Evolutionary conservation across 1,284 basidiomycete species (phyloP).

Genomic region (Cutaneotrichosporon cyanovorans): DNA sequence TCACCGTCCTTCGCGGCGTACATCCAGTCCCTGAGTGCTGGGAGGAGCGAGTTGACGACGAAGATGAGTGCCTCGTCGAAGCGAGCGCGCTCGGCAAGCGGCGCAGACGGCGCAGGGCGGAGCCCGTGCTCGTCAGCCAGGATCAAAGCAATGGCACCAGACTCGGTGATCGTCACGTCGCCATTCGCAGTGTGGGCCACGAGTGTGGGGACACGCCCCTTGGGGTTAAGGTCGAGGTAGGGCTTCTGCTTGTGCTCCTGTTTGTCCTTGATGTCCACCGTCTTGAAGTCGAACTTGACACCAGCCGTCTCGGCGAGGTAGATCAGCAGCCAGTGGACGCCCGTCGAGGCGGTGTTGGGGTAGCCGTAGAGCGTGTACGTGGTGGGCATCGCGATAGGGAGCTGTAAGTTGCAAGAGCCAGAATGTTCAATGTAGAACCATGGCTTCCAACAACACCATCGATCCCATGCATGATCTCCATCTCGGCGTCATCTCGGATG

Average conservation of each 20-base stretch:
- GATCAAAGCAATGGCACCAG: constrained; percentile 16
- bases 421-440: too few relatives aligned
- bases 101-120: constrained; percentile 2
- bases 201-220: constrained; percentile 22
- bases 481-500: too few relatives aligned
- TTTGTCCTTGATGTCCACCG: constrained; percentile 9
- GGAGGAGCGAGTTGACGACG: constrained; percentile 20
- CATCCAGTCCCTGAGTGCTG: constrained; percentile 24
- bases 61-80: constrained; percentile 19
- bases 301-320: constrained; percentile 14
- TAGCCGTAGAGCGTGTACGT: constrained; percentile 18
- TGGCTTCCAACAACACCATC: too few relatives aligned
- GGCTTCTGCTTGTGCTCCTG: constrained; percentile 15
- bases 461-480: too few relatives aligned
- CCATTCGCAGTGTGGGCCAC: constrained; percentile 1
- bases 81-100: constrained; percentile 3
- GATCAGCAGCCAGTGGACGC: constrained; percentile 22
- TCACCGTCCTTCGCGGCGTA: constrained; percentile 18
- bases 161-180: constrained; percentile 16
- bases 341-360: constrained; percentile 17
- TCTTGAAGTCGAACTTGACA: constrained; percentile 10
- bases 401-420: too few relatives aligned
- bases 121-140: constrained; percentile 18
- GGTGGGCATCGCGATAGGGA: constrained; percentile 3
- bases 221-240: constrained; percentile 21